Conservation (phyloP, 2,329 filamentous ascomycete genomes). For the Endocalyx cinctus region DNA sequence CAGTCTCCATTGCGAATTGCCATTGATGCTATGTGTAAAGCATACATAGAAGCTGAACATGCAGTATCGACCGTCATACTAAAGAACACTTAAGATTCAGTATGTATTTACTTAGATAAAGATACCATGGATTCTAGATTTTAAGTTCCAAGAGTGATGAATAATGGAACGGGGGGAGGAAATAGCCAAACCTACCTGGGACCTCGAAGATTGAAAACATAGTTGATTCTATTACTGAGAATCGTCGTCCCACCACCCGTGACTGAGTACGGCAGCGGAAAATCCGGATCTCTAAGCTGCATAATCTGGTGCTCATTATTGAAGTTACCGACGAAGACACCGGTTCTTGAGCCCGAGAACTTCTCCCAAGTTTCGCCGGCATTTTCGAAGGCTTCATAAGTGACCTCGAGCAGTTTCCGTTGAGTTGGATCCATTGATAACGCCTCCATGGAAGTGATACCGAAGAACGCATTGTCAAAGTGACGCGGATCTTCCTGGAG, state of each 20-base stretch:
- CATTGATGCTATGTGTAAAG: conserved; percentile 24
- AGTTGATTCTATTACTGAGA: conserved; percentile 25
- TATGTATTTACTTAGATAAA: no score
- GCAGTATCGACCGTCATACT: conserved; percentile 25
- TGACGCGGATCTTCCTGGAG: conserved; percentile 16
- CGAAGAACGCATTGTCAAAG: conserved; percentile 26
- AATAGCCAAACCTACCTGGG: conserved; percentile 12
- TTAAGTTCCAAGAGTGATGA: no score
- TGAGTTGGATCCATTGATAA: conserved; percentile 28
- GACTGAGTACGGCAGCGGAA: conserved; percentile 15
- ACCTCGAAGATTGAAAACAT: conserved; percentile 25
- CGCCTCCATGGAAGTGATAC: conserved; percentile 20
- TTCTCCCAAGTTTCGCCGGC: conserved; percentile 10
- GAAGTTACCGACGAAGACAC: conserved; percentile 24
- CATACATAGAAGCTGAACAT: conserved; percentile 30
- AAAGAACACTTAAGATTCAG: no score
- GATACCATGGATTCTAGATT: no score
- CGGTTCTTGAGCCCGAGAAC: conserved; percentile 8
- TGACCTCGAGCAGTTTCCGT: conserved; percentile 28
- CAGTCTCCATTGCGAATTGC: conserved; percentile 22
- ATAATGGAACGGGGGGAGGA: no score
- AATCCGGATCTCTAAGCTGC: conserved; percentile 18
- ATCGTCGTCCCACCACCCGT: conserved; percentile 22
- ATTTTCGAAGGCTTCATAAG: conserved; percentile 26
- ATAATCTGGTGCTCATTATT: conserved; percentile 15